Evolutionary conservation across 2,329 filamentous ascomycete genomes (phyloP).

Genomic region (Malbranchea zuffiana): DNA sequence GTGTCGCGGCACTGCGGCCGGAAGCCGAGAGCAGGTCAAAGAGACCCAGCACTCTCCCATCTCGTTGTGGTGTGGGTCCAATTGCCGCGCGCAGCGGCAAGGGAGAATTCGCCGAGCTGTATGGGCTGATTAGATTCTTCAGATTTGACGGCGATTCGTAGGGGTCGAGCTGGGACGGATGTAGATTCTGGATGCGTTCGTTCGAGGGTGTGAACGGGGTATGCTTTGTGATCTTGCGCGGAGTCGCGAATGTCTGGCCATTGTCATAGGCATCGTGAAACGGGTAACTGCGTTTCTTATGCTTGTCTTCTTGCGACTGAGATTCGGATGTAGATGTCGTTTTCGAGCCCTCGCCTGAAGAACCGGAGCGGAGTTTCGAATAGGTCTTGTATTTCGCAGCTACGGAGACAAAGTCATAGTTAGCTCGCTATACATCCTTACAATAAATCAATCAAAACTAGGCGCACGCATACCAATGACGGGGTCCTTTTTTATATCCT

Average conservation of each 20-base stretch:
- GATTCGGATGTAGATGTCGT: slow-evolving; percentile 24
- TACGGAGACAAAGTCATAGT: slow-evolving; percentile 12
- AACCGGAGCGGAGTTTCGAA: slow-evolving; percentile 31
- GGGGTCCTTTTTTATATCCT: slow-evolving; percentile 39
- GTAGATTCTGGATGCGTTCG: slow-evolving; percentile 21
- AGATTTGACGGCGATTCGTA: slow-evolving; percentile 35
- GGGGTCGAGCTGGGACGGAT: slow-evolving; percentile 34
- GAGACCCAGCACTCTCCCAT: slow-evolving; percentile 38
- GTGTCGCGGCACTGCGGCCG: slow-evolving; percentile 23
- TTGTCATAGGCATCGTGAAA: slow-evolving; percentile 15
- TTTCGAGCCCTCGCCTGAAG: no score
- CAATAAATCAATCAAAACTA: neutral
- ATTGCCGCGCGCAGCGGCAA: slow-evolving; percentile 32
- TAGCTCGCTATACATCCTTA: neutral
- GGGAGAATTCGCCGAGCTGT: slow-evolving; percentile 19
- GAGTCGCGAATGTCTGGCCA: slow-evolving; percentile 20
- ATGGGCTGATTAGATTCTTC: slow-evolving; percentile 18
- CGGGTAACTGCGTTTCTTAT: slow-evolving; percentile 16
- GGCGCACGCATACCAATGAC: slow-evolving; percentile 30
- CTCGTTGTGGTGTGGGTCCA: slow-evolving; percentile 40
- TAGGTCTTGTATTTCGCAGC: slow-evolving; percentile 41
- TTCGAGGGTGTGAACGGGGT: slow-evolving; percentile 17
- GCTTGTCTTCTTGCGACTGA: slow-evolving; percentile 17
- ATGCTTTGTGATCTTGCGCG: slow-evolving; percentile 26
- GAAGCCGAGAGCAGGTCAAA: slow-evolving; percentile 39